Percentiles rank a stretch among this genome's conserved stretches.
Evolutionary conservation across 2,329 filamentous ascomycete species (phyloP).

Genomic region (Aureobasidium sp.): DNA sequence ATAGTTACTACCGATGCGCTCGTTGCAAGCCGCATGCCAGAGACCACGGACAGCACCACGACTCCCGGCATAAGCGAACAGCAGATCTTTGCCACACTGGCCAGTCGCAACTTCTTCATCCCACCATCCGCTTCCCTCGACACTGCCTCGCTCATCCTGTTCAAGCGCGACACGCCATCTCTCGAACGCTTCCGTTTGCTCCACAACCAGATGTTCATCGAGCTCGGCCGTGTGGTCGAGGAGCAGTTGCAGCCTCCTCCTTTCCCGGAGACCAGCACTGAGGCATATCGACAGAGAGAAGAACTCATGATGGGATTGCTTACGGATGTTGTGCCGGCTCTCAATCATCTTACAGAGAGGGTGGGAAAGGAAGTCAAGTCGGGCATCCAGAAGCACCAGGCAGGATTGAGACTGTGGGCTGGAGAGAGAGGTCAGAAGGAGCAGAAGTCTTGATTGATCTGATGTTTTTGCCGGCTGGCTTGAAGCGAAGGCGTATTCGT

Average conservation of each 20-base stretch:
- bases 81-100: background rate
- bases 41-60: background rate
- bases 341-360: constrained; percentile 6
- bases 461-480: background rate
- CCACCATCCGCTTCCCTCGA: background rate
- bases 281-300: background rate
- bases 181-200: constrained; percentile 2
- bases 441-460: background rate
- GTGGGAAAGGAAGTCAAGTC: constrained; percentile 1
- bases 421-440: background rate
- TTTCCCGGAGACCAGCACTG: background rate
- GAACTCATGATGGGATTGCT: constrained; percentile 9
- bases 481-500: background rate
- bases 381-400: background rate
- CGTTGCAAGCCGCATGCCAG: background rate
- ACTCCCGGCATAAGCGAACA: background rate
- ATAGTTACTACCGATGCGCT: background rate
- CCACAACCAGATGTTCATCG: constrained; percentile 4
- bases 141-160: background rate
- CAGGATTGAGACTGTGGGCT: constrained; percentile 7
- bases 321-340: constrained; percentile 1
- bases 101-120: background rate
- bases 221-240: constrained; percentile 2
- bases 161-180: background rate
- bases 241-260: background rate